Evolutionary conservation across 2,329 filamentous ascomycete genomes (phyloP).

Genomic region (Amylocarpus encephaloides): DNA sequence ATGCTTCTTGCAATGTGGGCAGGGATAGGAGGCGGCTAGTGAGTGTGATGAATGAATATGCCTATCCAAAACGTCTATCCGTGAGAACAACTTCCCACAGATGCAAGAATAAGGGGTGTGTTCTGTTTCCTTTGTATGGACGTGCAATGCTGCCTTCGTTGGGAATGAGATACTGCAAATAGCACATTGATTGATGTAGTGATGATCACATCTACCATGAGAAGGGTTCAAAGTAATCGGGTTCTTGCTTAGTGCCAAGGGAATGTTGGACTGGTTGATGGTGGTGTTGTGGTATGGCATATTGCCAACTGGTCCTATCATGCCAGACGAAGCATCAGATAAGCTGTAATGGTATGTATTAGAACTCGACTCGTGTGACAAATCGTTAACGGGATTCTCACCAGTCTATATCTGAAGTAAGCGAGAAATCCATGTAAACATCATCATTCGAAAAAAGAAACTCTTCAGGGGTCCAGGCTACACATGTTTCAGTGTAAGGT

Average conservation of each 20-base stretch:
- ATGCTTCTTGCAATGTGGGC: conserved; percentile 29
- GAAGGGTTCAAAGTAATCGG: not conserved
- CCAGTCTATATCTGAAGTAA: too few species aligned
- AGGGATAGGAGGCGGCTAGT: conserved; percentile 23
- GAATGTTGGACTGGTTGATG: not conserved
- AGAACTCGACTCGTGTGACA: too few species aligned
- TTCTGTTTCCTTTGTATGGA: conserved; percentile 4
- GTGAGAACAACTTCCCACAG: conserved; percentile 26
- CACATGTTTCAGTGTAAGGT: not conserved
- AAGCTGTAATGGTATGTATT: too few species aligned
- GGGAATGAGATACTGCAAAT: not conserved
- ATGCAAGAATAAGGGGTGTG: conserved; percentile 6
- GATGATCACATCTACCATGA: not conserved
- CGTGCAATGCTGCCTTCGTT: not conserved
- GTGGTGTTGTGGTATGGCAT: not conserved
- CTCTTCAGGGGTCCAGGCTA: not conserved
- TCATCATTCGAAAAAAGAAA: not conserved
- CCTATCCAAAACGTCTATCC: conserved; percentile 23
- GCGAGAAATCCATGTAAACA: not conserved
- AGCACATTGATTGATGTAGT: not conserved
- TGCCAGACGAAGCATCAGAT: too few species aligned
- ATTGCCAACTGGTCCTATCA: too few species aligned
- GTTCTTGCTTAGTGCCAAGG: not conserved
- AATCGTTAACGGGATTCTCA: too few species aligned
- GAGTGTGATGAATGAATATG: conserved; percentile 16